Evolutionary conservation across 805 yeast genomes (phyloP), one percentile per base, ranked within the genome.

Genomic region (Metschnikowia drakensbergensis): DNA sequence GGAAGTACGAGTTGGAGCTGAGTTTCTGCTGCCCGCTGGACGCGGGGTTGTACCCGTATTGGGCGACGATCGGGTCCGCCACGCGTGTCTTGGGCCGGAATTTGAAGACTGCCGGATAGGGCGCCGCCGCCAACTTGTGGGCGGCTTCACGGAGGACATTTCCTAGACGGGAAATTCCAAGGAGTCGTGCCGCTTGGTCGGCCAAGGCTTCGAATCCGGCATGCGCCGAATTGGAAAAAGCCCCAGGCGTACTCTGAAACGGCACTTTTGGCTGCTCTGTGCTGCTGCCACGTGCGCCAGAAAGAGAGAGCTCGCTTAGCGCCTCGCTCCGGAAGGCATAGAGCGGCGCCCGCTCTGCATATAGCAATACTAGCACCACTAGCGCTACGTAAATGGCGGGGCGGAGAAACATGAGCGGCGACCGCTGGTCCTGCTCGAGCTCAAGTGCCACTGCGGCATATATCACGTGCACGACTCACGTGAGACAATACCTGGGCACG

Each of bases 1-100:
- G 53, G 33, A 37, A 54, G 37, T 54, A 55, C 25, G 58, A 54
- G 51, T 55, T 55, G 35, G 47, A 23, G 40, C 56, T 52, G 23
- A 55, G 52, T 35, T 55, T 55, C 34, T 48, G 58, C 49, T 51
- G 57, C 29, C 54, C 54, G 4, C 22, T 30, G 4, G 44, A 33
- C 3, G 50, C 48, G 3, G 59, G 59, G 33, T 55, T 47, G 32
- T 55, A 55, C 10, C 53, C 51, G 40, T 42, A 42, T 5, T 41
- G 33, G n/a, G 35, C 45, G 27, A 37, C 10, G 13, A 43, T 25
- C 6, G 35, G 37, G 41, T 50, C 52, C 13, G 17, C 17, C 17
- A 17, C 17, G 17, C 17, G 17, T 17, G 17, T 17, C 17, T 17
- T 17, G 17, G 17, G 17, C 17, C 17, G 17, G 17, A 17, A 1